Percentiles rank a stretch among this genome's conserved stretches.
Conservation (phyloP, 306 rosid genomes). For the Parietaria judaica region DNA sequence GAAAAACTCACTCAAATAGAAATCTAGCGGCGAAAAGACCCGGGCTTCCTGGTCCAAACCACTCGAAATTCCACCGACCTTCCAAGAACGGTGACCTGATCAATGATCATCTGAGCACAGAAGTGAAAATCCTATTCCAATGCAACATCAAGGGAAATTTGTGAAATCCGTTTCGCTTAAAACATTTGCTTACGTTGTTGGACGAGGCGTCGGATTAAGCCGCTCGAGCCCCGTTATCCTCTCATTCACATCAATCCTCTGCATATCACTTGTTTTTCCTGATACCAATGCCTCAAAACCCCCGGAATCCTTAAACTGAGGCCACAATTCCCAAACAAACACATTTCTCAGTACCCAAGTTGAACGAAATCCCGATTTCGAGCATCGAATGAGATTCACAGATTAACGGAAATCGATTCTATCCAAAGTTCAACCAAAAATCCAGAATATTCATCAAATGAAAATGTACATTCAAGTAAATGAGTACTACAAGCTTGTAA, state of each 20-base stretch:
- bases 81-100: constrained; percentile 92
- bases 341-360: no score
- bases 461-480: no score
- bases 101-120: constrained; percentile 46
- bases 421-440: neutral
- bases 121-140: constrained; percentile 24
- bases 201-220: constrained; percentile 92
- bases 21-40: constrained; percentile 64
- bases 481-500: no score
- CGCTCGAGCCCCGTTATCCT: constrained; percentile 91
- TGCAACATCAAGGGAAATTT: constrained; percentile 9
- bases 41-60: constrained; percentile 84
- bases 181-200: constrained; percentile 65
- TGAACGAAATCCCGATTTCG: no score
- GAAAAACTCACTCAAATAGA: constrained; percentile 63
- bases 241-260: constrained; percentile 83
- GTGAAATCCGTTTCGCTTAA: neutral
- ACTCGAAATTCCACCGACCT: constrained; percentile 92
- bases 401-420: neutral
- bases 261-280: constrained; percentile 72
- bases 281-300: constrained; percentile 83
- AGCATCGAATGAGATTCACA: neutral
- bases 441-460: neutral
- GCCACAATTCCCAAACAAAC: neutral
- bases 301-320: constrained; percentile 93